Evolutionary conservation across 352 stramenopile species (phyloP).

Genomic region (Pythium monospermum): DNA sequence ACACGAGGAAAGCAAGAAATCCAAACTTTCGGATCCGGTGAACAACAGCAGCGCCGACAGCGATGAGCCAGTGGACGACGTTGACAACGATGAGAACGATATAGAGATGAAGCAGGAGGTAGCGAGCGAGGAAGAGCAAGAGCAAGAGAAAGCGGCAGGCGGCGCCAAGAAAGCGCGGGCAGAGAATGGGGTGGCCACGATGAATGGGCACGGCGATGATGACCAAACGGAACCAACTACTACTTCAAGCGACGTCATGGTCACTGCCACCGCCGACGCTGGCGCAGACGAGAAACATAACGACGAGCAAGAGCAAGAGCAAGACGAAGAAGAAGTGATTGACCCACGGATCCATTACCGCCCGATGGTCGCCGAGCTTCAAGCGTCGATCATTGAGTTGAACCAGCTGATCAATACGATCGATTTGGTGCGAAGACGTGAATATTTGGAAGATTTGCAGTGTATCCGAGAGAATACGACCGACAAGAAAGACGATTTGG

Average conservation of each 20-base stretch:
- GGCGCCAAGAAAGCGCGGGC: constrained; percentile 3
- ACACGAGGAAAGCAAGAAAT: constrained; percentile 21
- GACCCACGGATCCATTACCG: constrained; percentile 83
- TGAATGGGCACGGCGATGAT: constrained; percentile 2
- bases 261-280: constrained; percentile 5
- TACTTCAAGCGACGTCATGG: neutral
- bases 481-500: constrained; percentile 71
- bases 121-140: neutral
- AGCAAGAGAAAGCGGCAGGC: neutral
- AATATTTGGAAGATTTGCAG: constrained; percentile 84
- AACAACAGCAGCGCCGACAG: constrained; percentile 4
- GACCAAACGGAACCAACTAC: no score
- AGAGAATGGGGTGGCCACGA: constrained; percentile 15
- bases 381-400: constrained; percentile 69
- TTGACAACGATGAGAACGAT: neutral
- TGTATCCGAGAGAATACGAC: constrained; percentile 84
- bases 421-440: constrained; percentile 69
- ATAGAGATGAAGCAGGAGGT: constrained; percentile 12
- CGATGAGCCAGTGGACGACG: constrained; percentile 1
- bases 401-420: constrained; percentile 88
- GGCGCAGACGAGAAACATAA: constrained; percentile 16
- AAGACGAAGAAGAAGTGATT: constrained; percentile 72
- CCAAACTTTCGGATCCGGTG: no score
- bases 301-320: constrained; percentile 24
- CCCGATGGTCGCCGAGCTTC: constrained; percentile 78